Evolutionary conservation across 495 filamentous ascomycete genomes (phyloP), one percentile per base, ranked within the genome.

Genomic region (Aspergillus baeticus): DNA sequence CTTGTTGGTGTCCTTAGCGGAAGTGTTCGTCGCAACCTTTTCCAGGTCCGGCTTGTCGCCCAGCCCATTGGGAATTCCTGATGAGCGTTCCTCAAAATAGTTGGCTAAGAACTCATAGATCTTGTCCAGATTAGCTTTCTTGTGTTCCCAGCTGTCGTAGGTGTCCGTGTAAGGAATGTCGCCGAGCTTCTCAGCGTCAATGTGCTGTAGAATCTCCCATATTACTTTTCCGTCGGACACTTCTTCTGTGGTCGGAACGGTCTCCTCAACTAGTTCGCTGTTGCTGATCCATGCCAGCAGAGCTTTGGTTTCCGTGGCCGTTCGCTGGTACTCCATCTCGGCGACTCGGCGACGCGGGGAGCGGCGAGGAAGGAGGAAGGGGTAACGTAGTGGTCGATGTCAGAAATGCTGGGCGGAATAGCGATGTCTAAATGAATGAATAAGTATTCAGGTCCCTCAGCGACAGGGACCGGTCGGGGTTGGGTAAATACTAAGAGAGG

Each of bases 171-270:
- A 79, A 41, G 75, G 86, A 57, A 87, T 77, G 59, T 77, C 80
- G 57, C 81, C 81, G 65, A 94, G 90, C 67, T 86, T 86, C 7
- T 83, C 75, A 20, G 81, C 79, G 69, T 92, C 87, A 54, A 88
- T 77, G 58, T 87, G 81, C 61, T 80, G 81, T 69, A 88, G 67
- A 68, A 85, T 80, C 60, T 82, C 75, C 87, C 87, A 82, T 61
- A 96, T 79, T 23, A 89, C 79, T 47, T 82, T 78, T 44, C 90
- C 92, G 69, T 95, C 87, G 50, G 81, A 84, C 63, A 96, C 77
- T 61, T 91, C 85, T 54, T 81, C 80, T 53, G 84, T 67, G 41
- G 67, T 68, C 31, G 71, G 67, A 48, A 81, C 71, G 22, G 69
- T 76, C 58, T 73, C 70, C 33, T 71, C 70, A 20, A 26, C 47